phyloP scores from a whole-genome alignment of 805 yeast species.

The Candida maesae region DNA sequence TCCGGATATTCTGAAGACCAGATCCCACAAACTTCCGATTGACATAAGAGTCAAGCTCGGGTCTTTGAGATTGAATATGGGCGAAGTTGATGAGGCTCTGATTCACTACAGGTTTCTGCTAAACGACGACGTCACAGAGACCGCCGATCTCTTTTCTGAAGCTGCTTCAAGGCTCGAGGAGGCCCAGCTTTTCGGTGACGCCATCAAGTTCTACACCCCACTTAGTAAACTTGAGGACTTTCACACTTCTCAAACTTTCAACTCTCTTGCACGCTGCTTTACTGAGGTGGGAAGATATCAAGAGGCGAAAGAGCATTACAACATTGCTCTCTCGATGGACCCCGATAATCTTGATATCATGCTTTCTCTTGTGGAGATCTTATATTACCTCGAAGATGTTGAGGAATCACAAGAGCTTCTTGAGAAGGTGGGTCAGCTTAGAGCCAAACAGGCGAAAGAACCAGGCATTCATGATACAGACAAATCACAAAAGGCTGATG shows the following conservation, averaged over 20 bases:
- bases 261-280: constrained; percentile 70
- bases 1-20: constrained; percentile 34
- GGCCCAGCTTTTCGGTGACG: constrained; percentile 69
- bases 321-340: constrained; percentile 47
- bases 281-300: constrained; percentile 67
- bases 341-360: constrained; percentile 70
- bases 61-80: constrained; percentile 60
- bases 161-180: constrained; percentile 74
- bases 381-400: constrained; percentile 59
- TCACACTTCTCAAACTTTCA: constrained; percentile 42
- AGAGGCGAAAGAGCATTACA: constrained; percentile 59
- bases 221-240: constrained; percentile 53
- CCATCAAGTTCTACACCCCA: constrained; percentile 60
- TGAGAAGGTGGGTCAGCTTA: constrained; percentile 41
- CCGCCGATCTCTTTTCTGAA: constrained; percentile 68
- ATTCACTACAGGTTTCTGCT: constrained; percentile 61
- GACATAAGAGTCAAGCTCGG: constrained; percentile 87
- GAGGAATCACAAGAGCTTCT: constrained; percentile 53
- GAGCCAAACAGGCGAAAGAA: constrained; percentile 27
- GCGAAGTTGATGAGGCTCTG: constrained; percentile 65
- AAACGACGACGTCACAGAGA: constrained; percentile 53
- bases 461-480: constrained; percentile 25
- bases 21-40: constrained; percentile 59
- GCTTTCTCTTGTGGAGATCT: constrained; percentile 77
- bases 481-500: constrained; percentile 12